Conservation (phyloP, 257 asterid genomes). For the Nyctanthes arbortristis region DNA sequence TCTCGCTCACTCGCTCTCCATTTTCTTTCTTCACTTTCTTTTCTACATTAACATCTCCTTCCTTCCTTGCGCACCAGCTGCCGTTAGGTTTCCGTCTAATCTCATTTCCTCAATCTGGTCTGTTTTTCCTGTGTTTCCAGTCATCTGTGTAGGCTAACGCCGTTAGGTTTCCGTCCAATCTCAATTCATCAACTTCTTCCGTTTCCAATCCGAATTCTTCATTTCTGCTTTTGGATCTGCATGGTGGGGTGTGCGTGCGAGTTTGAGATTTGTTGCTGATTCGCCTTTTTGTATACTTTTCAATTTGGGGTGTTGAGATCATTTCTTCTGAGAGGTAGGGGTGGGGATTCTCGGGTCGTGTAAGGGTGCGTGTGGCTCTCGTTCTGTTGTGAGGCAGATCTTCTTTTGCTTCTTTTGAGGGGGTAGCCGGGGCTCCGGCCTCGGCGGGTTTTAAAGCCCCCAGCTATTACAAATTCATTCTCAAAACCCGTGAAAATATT, state of each 20-base stretch:
- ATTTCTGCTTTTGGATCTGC: slow-evolving; percentile 37
- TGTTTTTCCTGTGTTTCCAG: not conserved
- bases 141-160: not conserved
- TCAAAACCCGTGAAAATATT: not conserved
- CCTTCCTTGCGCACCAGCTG: not conserved
- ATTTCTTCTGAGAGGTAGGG: slow-evolving; percentile 84
- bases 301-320: not conserved
- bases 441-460: slow-evolving; percentile 99
- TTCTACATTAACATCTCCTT: not conserved
- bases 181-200: not conserved
- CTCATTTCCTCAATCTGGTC: not conserved
- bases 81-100: slow-evolving; percentile 41
- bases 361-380: slow-evolving; percentile 45
- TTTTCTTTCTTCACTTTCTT: slow-evolving; percentile 36
- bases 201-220: not conserved
- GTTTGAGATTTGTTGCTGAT: slow-evolving; percentile 33
- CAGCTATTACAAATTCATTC: slow-evolving; percentile 53
- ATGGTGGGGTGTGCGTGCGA: slow-evolving; percentile 53
- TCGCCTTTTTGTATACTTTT: not conserved
- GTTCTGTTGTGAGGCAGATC: slow-evolving; percentile 66
- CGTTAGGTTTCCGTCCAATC: slow-evolving; percentile 52
- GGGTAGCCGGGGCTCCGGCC: slow-evolving; percentile 99
- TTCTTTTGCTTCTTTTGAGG: slow-evolving; percentile 92
- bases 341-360: slow-evolving; percentile 75
- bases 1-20: slow-evolving; percentile 65